Percentiles rank a stretch among this genome's conserved stretches.
Conservation (phyloP, 768 basidiomycete species). For the Tubosaeta sp. region DNA sequence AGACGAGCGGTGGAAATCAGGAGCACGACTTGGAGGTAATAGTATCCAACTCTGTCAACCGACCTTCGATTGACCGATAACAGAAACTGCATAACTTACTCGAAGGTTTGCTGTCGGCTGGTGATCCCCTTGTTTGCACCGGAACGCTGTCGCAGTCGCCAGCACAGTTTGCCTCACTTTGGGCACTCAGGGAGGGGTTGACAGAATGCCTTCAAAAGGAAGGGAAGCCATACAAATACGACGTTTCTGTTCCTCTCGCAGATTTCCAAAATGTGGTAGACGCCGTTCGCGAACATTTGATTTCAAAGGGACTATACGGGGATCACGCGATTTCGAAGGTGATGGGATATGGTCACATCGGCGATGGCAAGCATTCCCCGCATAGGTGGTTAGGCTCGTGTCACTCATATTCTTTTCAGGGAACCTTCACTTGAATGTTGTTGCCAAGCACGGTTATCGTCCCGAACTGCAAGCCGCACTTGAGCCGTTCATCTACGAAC, state of each 20-base stretch:
- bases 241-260: constrained; percentile 83
- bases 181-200: constrained; percentile 89
- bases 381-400: background rate
- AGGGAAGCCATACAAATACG: constrained; percentile 96
- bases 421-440: constrained; percentile 90
- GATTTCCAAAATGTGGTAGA: constrained; percentile 89
- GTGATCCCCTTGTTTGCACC: constrained; percentile 75
- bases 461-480: constrained; percentile 81
- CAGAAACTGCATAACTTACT: constrained; percentile 86
- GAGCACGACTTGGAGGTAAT: constrained; percentile 92
- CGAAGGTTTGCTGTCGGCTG: constrained; percentile 69
- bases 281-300: constrained; percentile 65
- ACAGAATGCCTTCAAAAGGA: constrained; percentile 91
- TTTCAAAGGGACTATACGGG: constrained; percentile 62
- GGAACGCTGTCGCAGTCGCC: constrained; percentile 91
- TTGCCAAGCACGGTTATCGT: constrained; percentile 70
- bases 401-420: constrained; percentile 41
- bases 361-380: constrained; percentile 68
- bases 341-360: constrained; percentile 94
- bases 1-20: constrained; percentile 89
- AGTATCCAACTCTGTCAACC: constrained; percentile 7
- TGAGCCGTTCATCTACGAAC: constrained; percentile 94
- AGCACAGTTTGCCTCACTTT: constrained; percentile 83
- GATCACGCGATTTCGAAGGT: constrained; percentile 78
- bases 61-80: constrained; percentile 7